Evolutionary conservation across 441 rosid species (phyloP).

Genomic region (Pelargonium cotyledonis): DNA sequence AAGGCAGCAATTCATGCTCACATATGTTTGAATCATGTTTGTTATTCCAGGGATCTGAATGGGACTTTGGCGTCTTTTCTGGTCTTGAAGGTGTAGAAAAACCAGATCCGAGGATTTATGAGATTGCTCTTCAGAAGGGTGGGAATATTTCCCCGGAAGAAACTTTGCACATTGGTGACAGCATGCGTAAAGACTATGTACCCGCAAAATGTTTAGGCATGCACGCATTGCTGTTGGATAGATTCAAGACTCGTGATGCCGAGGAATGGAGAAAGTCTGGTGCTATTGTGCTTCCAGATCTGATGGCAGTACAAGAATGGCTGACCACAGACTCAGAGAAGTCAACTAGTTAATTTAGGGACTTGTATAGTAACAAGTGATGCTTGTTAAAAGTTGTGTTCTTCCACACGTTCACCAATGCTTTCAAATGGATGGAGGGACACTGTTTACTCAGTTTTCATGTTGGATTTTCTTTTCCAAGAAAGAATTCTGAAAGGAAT

Average conservation of each 20-base stretch:
- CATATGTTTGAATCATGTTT: background rate
- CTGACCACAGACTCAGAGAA: slow-evolving; percentile 49
- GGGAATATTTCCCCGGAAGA: slow-evolving; percentile 68
- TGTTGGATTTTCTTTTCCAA: too few relatives aligned
- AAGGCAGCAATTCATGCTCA: background rate
- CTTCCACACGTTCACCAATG: too few relatives aligned
- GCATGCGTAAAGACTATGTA: slow-evolving; percentile 78
- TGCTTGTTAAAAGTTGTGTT: too few relatives aligned
- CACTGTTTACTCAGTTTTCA: too few relatives aligned
- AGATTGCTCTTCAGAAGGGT: slow-evolving; percentile 69
- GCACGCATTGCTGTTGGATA: slow-evolving; percentile 81
- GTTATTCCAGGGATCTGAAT: slow-evolving; percentile 59
- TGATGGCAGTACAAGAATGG: slow-evolving; percentile 52
- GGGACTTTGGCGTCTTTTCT: slow-evolving; percentile 98
- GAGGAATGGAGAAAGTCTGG: slow-evolving; percentile 73
- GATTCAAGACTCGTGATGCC: slow-evolving; percentile 75
- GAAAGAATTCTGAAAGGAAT: too few relatives aligned
- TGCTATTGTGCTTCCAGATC: slow-evolving; percentile 72
- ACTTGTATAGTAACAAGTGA: too few relatives aligned
- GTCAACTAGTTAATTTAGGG: slow-evolving; percentile 10
- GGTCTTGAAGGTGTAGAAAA: slow-evolving; percentile 92
- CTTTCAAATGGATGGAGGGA: too few relatives aligned
- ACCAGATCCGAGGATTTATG: slow-evolving; percentile 71
- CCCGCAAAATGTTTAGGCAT: slow-evolving; percentile 89
- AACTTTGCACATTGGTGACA: slow-evolving; percentile 80